phyloP scores from a whole-genome alignment of 1,284 basidiomycete species.

The Cerrena zonata region DNA sequence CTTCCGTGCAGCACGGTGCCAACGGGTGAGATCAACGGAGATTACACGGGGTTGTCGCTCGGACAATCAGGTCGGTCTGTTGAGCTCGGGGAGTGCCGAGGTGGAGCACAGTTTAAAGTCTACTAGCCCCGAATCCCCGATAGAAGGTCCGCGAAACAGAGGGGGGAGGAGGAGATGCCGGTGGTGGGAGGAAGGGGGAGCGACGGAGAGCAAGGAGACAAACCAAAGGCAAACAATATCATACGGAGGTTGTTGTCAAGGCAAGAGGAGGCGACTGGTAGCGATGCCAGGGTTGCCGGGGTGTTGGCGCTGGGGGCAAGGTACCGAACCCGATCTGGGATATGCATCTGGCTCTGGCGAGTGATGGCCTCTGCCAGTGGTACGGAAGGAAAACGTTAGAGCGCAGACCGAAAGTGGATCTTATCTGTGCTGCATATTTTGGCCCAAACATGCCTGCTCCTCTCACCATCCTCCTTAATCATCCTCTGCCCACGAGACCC shows the following conservation, averaged over 20 bases:
- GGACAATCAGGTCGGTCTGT: constrained; percentile 3
- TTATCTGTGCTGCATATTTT: constrained; percentile 22
- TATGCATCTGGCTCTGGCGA: too few species aligned
- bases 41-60: constrained; percentile 11
- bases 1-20: background rate
- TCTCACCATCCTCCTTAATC: constrained; percentile 19
- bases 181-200: too few species aligned
- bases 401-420: constrained; percentile 22
- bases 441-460: constrained; percentile 21
- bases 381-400: constrained; percentile 14
- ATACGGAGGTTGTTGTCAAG: constrained; percentile 24
- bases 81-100: too few species aligned
- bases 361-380: too few species aligned
- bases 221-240: constrained; percentile 12
- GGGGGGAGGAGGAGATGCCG: too few species aligned
- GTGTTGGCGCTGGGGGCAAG: constrained; percentile 21
- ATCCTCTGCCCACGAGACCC: constrained; percentile 23
- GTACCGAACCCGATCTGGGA: constrained; percentile 13
- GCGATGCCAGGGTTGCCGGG: constrained; percentile 25
- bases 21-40: constrained; percentile 15
- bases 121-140: constrained; percentile 17
- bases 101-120: constrained; percentile 21
- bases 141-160: constrained; percentile 14
- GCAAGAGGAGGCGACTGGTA: constrained; percentile 15
- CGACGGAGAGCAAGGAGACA: background rate